phyloP scores from a whole-genome alignment of 208 protist genomes.

The Trypanosoma brucei region DNA sequence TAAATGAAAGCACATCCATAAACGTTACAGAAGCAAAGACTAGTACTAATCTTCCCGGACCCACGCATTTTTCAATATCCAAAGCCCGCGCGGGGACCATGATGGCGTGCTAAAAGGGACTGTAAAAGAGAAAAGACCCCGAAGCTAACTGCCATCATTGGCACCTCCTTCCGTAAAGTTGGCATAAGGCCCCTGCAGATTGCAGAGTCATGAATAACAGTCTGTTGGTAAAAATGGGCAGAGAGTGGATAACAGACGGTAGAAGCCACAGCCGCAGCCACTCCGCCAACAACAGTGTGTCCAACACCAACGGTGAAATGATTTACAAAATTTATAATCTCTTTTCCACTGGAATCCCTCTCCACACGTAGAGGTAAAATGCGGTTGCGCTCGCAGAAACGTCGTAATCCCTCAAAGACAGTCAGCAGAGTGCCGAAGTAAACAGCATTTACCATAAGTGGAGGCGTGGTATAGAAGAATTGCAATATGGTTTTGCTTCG shows the following conservation, averaged over 20 bases:
- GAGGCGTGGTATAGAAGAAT: slow-evolving; percentile 83
- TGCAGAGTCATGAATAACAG: slow-evolving; percentile 88
- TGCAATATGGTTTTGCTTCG: slow-evolving; percentile 83
- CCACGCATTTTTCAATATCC: slow-evolving; percentile 50
- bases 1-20: too few species aligned
- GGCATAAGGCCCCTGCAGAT: slow-evolving; percentile 76
- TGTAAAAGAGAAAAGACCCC: slow-evolving; percentile 76
- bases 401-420: slow-evolving; percentile 84
- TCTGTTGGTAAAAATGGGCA: slow-evolving; percentile 86
- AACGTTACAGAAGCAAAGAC: too few species aligned
- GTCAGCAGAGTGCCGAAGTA: slow-evolving; percentile 86
- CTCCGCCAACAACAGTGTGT: slow-evolving; percentile 70
- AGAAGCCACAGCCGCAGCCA: slow-evolving; percentile 71
- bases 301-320: slow-evolving; percentile 48
- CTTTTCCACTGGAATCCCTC: slow-evolving; percentile 15
- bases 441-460: slow-evolving; percentile 79
- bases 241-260: slow-evolving; percentile 86
- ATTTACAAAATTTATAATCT: slow-evolving; percentile 55
- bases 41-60: too few species aligned
- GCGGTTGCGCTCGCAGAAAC: slow-evolving; percentile 77
- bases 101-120: slow-evolving; percentile 67
- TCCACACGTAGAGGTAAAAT: slow-evolving; percentile 16
- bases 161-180: slow-evolving; percentile 82
- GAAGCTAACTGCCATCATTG: slow-evolving; percentile 84
- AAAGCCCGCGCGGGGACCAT: slow-evolving; percentile 81